Conservation (phyloP, 192 early-diverging fungal genomes). For the Pecoramyces ruminantium region DNA sequence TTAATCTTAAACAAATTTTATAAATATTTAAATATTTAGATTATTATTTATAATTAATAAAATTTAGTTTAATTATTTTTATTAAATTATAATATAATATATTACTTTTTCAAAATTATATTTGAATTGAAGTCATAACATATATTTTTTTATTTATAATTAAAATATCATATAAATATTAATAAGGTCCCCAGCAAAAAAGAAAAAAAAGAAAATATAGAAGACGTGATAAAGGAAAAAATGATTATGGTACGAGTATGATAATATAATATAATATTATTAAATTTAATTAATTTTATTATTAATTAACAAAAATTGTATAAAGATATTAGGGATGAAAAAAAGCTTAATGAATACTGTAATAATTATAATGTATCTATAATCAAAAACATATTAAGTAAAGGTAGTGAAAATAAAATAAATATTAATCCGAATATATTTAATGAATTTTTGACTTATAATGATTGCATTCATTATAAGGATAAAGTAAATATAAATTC, state of each 20-base stretch:
- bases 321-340: not conserved
- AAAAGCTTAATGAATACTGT: not conserved
- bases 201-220: not conserved
- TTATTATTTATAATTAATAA: no score
- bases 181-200: not conserved
- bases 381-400: not conserved
- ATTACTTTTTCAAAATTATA: no score
- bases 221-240: not conserved
- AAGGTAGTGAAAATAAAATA: not conserved
- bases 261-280: no score
- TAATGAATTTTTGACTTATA: not conserved
- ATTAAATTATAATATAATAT: no score
- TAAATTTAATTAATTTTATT: not conserved
- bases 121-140: no score
- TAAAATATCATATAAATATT: no score
- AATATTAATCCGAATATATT: not conserved
- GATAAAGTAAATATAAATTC: not conserved
- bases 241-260: not conserved
- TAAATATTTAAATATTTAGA: no score
- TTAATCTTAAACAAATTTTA: no score
- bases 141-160: no score
- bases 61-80: no score
- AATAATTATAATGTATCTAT: not conserved
- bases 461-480: not conserved
- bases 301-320: no score